Percentiles rank a stretch among this genome's conserved stretches.
phyloP scores from a whole-genome alignment of 208 protist genomes.

The Trypanosoma lewisi region DNA sequence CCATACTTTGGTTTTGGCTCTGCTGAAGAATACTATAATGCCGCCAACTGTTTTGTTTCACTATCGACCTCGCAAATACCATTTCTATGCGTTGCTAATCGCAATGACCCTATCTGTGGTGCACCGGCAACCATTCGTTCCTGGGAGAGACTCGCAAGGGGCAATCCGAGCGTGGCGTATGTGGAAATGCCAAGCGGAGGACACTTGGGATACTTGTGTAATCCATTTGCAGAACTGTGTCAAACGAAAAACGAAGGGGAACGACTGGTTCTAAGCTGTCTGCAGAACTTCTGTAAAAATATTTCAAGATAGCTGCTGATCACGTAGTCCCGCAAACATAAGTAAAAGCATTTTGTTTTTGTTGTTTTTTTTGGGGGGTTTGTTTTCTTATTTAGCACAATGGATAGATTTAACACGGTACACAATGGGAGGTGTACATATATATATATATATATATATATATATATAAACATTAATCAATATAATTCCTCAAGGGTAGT shows the following conservation, averaged over 20 bases:
- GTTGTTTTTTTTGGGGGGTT: no score
- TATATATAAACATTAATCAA: no score
- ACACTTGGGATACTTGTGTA: constrained; percentile 55
- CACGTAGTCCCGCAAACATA: background rate
- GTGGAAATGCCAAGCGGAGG: constrained; percentile 55
- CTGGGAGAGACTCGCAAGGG: constrained; percentile 30
- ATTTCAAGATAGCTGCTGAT: background rate
- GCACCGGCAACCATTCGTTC: constrained; percentile 16
- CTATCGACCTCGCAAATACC: constrained; percentile 37
- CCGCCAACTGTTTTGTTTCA: constrained; percentile 27
- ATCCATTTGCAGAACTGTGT: constrained; percentile 27
- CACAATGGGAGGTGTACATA: no score
- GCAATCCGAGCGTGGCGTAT: constrained; percentile 35
- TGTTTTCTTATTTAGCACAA: no score
- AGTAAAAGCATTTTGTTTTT: no score
- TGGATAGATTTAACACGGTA: no score
- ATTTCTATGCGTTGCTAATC: constrained; percentile 39
- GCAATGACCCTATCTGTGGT: constrained; percentile 55
- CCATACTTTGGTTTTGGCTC: constrained; percentile 48
- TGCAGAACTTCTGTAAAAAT: constrained; percentile 25
- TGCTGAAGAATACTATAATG: constrained; percentile 44
- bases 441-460: no score
- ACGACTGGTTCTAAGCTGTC: constrained; percentile 30
- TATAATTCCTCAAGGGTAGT: no score
- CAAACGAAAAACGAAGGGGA: constrained; percentile 44